Base-by-base conservation (phyloP, 371 early-diverging fungal species). In the Zancudomyces culisetae region DNA sequence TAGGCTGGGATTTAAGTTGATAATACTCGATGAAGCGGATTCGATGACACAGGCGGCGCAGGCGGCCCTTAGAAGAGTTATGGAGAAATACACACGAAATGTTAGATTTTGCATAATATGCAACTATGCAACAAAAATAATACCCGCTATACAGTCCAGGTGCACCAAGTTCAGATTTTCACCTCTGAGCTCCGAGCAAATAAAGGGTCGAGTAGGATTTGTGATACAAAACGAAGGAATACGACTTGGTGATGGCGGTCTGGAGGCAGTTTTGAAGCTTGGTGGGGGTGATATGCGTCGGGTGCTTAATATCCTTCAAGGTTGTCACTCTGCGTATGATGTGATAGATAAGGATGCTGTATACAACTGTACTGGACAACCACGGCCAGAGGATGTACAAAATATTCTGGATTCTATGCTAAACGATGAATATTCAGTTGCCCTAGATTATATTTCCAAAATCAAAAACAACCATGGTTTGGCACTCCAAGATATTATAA, bases 1-100 rank as follows among this genome's bases (percentile, higher is more conserved):
- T 4, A 27, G 48, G n/a, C 29, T 48, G 4, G 19, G 23, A 12
- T 83, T 87, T 64, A 99, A 98, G 63, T 64, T 98, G 54, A 90
- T 99, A 56, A 83, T 99, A 42, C 70, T 99, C 30, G 98, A 99
- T 64, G 99, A 99, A 71, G 96, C 94, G 2, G 99, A 99, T 65
- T 81, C 88, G 21, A 94, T 99, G 97, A 98, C 97, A 0, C 81
- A 82, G 53, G 78, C 80, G 43, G 98, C 98, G 3, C 98, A 98
- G 67, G 80, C 88, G 48, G 98, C 98, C 10, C 68, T 99, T 49
- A 79, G 99, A 60, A 42, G 61, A 74, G 94, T 99, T 20, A 94
- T 99, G 57, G 99, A 99, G 71, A 90, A 95, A 60, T 98, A 92
- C 72, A 91, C 93, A 20, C 76, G 76, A 42, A 97, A 95, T 60